Evolutionary conservation across 768 basidiomycete genomes (phyloP).

Genomic region (Imleria badia): DNA sequence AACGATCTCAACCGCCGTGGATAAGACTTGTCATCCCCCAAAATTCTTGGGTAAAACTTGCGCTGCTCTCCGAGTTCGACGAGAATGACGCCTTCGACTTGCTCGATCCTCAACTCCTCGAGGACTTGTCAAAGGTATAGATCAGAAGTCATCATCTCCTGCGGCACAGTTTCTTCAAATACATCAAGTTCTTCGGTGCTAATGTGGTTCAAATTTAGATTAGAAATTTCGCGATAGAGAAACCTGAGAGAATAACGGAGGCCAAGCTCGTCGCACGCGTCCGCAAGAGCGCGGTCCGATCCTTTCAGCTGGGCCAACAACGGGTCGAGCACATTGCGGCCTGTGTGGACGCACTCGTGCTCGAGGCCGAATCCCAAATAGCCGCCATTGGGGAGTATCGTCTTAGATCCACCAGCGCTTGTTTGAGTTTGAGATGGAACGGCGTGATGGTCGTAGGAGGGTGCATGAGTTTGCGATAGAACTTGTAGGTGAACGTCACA

Average conservation of each 20-base stretch:
- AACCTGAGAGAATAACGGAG: neutral
- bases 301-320: slow-evolving; percentile 15
- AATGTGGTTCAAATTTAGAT: neutral
- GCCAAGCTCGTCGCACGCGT: slow-evolving; percentile 5
- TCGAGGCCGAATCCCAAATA: slow-evolving; percentile 15
- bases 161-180: too few species aligned
- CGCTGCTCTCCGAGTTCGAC: neutral
- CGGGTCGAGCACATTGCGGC: neutral
- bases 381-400: slow-evolving; percentile 5
- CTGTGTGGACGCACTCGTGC: slow-evolving; percentile 12
- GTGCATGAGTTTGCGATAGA: slow-evolving; percentile 10
- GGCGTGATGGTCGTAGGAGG: neutral
- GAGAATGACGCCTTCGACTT: slow-evolving; percentile 4
- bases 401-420: neutral
- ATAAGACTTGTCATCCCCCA: neutral
- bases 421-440: neutral
- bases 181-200: neutral
- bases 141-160: accelerated
- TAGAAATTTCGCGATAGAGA: neutral
- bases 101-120: neutral
- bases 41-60: neutral
- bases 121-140: neutral
- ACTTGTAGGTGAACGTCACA: slow-evolving; percentile 46
- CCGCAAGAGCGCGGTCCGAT: slow-evolving; percentile 6
- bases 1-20: neutral